These are phyloP conservation scores for Rubia occidens DNA, from an alignment of 305 asterid genomes.

Conservation along the genomic window DNA sequence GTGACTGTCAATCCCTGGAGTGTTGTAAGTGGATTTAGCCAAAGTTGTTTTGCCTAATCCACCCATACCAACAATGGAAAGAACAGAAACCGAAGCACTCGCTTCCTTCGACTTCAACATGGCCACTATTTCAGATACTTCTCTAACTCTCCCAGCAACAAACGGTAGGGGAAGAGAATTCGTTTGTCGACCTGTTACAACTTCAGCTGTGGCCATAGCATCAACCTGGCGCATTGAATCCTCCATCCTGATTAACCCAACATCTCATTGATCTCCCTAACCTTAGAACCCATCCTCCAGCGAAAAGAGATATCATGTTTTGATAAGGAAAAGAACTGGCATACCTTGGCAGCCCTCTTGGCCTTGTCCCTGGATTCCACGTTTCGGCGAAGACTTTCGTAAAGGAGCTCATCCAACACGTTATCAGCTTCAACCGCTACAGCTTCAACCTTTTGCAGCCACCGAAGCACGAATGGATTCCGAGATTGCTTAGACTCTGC, in stretches of 20 bases:
- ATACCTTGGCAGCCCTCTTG: not conserved
- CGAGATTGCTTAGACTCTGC: not conserved
- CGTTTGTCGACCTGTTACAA: not conserved
- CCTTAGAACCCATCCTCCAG: not conserved
- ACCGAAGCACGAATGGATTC: not conserved
- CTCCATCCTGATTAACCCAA: not conserved
- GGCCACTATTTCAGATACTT: not conserved
- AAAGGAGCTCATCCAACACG: not conserved
- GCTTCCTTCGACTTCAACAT: not conserved
- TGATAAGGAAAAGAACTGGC: not conserved
- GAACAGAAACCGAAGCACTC: constrained; percentile 4
- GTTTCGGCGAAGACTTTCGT: not conserved
- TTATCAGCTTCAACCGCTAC: not conserved
- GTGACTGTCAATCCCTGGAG: constrained; percentile 2
- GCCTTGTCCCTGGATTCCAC: not conserved
- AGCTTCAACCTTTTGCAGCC: not conserved
- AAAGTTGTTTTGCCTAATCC: constrained; percentile 34
- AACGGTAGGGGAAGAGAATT: not conserved
- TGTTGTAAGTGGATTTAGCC: constrained; percentile 18
- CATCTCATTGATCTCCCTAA: not conserved
- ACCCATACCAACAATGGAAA: constrained; percentile 32
- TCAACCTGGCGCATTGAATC: not conserved
- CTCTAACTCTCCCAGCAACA: not conserved
- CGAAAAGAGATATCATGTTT: not conserved
- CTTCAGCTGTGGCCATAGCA: not conserved